A percentile compares a stretch with the other conserved stretches of the same genome.
Conservation (phyloP, 2,329 filamentous ascomycete species). For the Metarhizium anisopliae region DNA sequence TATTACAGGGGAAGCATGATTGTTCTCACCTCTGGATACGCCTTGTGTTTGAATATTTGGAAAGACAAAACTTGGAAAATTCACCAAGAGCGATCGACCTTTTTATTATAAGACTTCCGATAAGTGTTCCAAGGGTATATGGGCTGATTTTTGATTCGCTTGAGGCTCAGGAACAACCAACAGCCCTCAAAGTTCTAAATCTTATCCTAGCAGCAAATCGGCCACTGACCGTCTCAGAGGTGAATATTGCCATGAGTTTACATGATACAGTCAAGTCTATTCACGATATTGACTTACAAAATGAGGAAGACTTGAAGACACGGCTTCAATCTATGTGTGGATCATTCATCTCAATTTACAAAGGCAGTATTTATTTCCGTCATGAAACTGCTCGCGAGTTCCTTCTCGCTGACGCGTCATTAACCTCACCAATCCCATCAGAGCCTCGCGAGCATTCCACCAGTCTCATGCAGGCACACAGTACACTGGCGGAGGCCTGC, state of each 20-base stretch:
- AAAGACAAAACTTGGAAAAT: conserved; percentile 13
- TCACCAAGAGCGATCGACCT: conserved; percentile 10
- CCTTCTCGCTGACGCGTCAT: conserved; percentile 11
- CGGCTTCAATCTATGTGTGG: conserved; percentile 17
- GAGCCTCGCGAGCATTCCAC: neutral
- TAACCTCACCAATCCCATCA: conserved; percentile 3
- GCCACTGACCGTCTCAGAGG: neutral
- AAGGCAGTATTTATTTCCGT: conserved; percentile 19
- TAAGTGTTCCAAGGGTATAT: neutral
- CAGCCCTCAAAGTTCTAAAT: neutral
- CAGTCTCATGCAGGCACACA: neutral
- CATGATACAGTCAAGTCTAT: neutral
- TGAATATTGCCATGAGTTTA: neutral
- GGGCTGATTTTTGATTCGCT: neutral
- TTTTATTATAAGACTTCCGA: conserved; percentile 7
- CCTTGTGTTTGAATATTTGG: conserved; percentile 24
- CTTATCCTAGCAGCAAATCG: neutral
- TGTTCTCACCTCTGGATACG: conserved; percentile 30
- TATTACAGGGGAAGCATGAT: conserved; percentile 12
- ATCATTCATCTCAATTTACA: conserved; percentile 19
- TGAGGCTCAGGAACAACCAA: neutral
- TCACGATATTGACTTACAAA: neutral
- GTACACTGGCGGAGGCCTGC: neutral
- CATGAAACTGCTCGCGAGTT: conserved; percentile 25
- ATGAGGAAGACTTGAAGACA: conserved; percentile 8